Evolutionary conservation across 2,329 filamentous ascomycete genomes (phyloP).

Genomic region (Claviceps monticola): DNA sequence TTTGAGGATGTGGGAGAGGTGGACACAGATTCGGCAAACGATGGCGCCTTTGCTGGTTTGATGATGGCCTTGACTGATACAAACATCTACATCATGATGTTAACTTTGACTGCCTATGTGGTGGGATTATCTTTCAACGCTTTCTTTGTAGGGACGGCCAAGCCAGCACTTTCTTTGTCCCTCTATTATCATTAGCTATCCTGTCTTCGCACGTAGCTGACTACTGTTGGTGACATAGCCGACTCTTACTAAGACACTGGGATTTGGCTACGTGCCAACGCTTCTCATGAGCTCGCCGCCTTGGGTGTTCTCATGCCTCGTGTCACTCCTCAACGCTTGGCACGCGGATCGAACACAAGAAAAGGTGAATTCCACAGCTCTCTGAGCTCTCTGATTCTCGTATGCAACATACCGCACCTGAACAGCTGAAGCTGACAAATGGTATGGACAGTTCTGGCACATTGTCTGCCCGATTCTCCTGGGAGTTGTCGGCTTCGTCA

Average conservation of each 20-base stretch:
- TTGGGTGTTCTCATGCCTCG: constrained; percentile 43
- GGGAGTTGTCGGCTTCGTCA: constrained; percentile 43
- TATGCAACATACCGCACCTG: too few species aligned
- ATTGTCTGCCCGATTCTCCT: constrained; percentile 37
- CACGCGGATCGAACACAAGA: constrained; percentile 41
- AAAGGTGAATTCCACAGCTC: constrained; percentile 21
- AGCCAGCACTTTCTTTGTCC: background rate
- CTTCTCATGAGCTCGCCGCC: constrained; percentile 43
- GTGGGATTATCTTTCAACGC: constrained; percentile 40
- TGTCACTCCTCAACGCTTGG: constrained; percentile 42
- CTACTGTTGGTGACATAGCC: constrained; percentile 18
- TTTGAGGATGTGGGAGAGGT: constrained; percentile 44
- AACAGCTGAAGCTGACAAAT: background rate
- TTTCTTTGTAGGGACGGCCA: constrained; percentile 31
- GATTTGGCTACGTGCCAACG: constrained; percentile 37
- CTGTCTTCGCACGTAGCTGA: constrained; percentile 1
- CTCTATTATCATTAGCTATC: background rate
- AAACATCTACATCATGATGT: constrained; percentile 51
- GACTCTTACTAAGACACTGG: constrained; percentile 37
- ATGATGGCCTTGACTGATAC: constrained; percentile 44
- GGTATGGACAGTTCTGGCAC: constrained; percentile 37
- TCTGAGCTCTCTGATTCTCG: background rate
- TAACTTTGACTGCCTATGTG: constrained; percentile 47
- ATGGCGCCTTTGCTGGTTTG: constrained; percentile 37
- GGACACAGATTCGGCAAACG: constrained; percentile 35